Evolutionary conservation across 345 rosid genomes (phyloP), one percentile per base, ranked within the genome.

Genomic region (Physaria fendleri): DNA sequence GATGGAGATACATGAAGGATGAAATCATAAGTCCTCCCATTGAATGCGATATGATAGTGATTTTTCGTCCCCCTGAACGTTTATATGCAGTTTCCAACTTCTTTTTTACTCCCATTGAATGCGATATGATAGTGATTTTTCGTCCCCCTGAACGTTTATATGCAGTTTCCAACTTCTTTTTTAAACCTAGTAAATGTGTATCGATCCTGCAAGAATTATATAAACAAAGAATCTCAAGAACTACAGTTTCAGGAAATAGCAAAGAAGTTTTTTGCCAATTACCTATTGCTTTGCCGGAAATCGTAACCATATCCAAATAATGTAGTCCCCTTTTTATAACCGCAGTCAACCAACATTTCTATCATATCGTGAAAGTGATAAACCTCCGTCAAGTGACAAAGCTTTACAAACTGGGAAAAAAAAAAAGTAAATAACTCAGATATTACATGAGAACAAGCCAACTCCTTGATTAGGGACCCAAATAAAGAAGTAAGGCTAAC

Each of bases 281-380:
- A 86, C 95, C 95, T 84, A 65, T 82, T 90, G 78, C 95, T 90
- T 80, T 90, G 95, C 56, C 90, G 82, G 73, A 86, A 86, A 79
- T 90, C 97, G 76, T 86, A 86, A 65, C 95, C 97, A 66, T 81
- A 82, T 62, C 95, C 95, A 56, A 84, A 90, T 59, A 90, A 76
- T 2, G 97, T 84, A 62, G 83, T 77, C 52, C 95, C 95, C 51
- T 87, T 87, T 74, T 78, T 80, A 71, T 87, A 82, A 64, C 92
- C 95, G 37, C 87, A 80, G 23, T 68, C 76, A 59, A 83, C 49
- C 34, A 90, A 76, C 90, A 90, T 87, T 30, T 90, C 78, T 61
- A 90, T 90, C 90, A 90, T 82, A 66, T 87, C 90, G 71, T 90
- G 97, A 44, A 90, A 90, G 71, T 90, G 93, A 71, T 84, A 90